A percentile compares a stretch with the other conserved stretches of the same genome.
Evolutionary conservation across 306 rosid genomes (phyloP).

Genomic region (barrel medic (Medicago truncatula)): MtrunA17r5.0-ANR NC_053044.1:33784501-33785000

Average conservation of each 20-base stretch:
- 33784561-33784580: slow-evolving; percentile 84
- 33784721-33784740: slow-evolving; percentile 32
- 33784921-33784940: neutral
- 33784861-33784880: slow-evolving; percentile 32
- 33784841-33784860: slow-evolving; percentile 15
- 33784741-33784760: slow-evolving; percentile 15
- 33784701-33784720: slow-evolving; percentile 19
- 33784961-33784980: slow-evolving; percentile 33
- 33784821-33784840: slow-evolving; percentile 27
- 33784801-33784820: neutral
- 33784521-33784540: slow-evolving; percentile 65
- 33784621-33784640: slow-evolving; percentile 95
- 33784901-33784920: neutral
- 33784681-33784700: neutral
- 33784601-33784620: slow-evolving; percentile 89
- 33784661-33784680: slow-evolving; percentile 91
- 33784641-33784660: slow-evolving; percentile 97
- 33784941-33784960: slow-evolving; percentile 26
- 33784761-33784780: slow-evolving; percentile 15
- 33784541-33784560: slow-evolving; percentile 96
- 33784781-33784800: neutral
- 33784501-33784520: slow-evolving; percentile 26
- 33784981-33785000: slow-evolving; percentile 11
- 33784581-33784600: slow-evolving; percentile 83
- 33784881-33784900: neutral